Evolutionary conservation across 2,329 filamentous ascomycete species (phyloP).

Genomic region (Phoma sp.): DNA sequence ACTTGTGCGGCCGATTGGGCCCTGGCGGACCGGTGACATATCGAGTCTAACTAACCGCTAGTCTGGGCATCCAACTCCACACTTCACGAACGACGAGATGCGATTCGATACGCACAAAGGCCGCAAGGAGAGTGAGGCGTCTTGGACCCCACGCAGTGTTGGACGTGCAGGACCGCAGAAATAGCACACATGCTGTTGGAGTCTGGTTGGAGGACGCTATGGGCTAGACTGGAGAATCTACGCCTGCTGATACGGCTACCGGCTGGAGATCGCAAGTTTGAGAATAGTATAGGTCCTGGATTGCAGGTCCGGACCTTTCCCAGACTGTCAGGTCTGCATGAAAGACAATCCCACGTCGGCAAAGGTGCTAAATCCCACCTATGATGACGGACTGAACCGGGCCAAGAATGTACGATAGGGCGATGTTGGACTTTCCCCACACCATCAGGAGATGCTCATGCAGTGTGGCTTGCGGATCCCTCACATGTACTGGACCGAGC

Average conservation of each 20-base stretch:
- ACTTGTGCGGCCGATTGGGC: conserved; percentile 17
- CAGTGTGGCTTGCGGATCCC: conserved; percentile 12
- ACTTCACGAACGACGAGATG: not conserved
- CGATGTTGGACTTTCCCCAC: not conserved
- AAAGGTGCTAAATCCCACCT: conserved; percentile 8
- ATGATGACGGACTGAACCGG: not conserved
- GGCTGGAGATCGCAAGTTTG: not conserved
- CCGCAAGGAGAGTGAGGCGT: conserved; percentile 10
- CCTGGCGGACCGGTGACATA: conserved; percentile 14
- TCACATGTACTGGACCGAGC: conserved; percentile 10
- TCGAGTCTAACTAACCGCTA: conserved; percentile 7
- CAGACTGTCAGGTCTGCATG: not conserved
- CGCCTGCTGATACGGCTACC: not conserved
- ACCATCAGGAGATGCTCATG: conserved; percentile 9
- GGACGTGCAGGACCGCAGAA: conserved; percentile 2
- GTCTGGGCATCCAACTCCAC: conserved; percentile 8
- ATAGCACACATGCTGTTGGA: not conserved
- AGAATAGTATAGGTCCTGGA: not conserved
- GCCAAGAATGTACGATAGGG: conserved; percentile 2
- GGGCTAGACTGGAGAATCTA: not conserved
- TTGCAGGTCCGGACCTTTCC: not conserved
- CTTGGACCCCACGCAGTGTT: conserved; percentile 1
- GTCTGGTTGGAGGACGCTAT: not conserved
- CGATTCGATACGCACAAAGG: conserved; percentile 16
- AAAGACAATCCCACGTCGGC: not conserved